Evolutionary conservation across 1,284 basidiomycete species (phyloP).

Genomic region (Leucoagaricus sp.): DNA sequence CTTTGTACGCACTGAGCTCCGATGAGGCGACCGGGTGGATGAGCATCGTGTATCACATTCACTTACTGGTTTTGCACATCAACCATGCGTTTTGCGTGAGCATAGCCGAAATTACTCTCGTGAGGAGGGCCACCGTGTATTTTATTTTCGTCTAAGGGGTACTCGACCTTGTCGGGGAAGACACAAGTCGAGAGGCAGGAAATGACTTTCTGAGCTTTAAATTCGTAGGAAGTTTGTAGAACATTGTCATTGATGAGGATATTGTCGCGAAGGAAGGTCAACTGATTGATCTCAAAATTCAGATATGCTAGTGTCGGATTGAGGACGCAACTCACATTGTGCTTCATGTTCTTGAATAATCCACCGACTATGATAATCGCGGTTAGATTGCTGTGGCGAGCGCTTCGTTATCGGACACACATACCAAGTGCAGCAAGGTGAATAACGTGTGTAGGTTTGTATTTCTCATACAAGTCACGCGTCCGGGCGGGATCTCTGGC

Average conservation of each 20-base stretch:
- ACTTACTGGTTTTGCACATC: constrained; percentile 89
- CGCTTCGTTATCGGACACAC: constrained; percentile 26
- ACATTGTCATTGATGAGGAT: constrained; percentile 91
- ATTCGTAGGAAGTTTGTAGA: constrained; percentile 69
- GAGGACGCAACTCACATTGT: constrained; percentile 57
- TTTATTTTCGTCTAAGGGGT: constrained; percentile 89
- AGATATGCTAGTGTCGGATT: neutral
- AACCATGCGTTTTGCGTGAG: constrained; percentile 91
- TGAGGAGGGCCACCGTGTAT: constrained; percentile 89
- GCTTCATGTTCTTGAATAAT: constrained; percentile 89
- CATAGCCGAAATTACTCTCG: constrained; percentile 89
- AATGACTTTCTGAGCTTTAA: constrained; percentile 70
- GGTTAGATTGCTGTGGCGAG: neutral
- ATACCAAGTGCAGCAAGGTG: constrained; percentile 84
- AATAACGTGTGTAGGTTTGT: constrained; percentile 90
- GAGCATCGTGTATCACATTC: neutral
- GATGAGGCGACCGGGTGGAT: neutral
- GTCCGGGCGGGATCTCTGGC: constrained; percentile 66
- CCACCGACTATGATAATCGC: constrained; percentile 69
- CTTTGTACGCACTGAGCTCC: constrained; percentile 76
- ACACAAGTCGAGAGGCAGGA: constrained; percentile 89
- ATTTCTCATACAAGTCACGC: constrained; percentile 75
- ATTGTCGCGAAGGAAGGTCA: constrained; percentile 89
- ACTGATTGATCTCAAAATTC: constrained; percentile 37
- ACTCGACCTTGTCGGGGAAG: constrained; percentile 84